Percentiles rank a stretch among this genome's conserved stretches.
These are phyloP conservation scores for Candida railenensis DNA, from an alignment of 805 yeast species.

Conservation along the genomic window DNA sequence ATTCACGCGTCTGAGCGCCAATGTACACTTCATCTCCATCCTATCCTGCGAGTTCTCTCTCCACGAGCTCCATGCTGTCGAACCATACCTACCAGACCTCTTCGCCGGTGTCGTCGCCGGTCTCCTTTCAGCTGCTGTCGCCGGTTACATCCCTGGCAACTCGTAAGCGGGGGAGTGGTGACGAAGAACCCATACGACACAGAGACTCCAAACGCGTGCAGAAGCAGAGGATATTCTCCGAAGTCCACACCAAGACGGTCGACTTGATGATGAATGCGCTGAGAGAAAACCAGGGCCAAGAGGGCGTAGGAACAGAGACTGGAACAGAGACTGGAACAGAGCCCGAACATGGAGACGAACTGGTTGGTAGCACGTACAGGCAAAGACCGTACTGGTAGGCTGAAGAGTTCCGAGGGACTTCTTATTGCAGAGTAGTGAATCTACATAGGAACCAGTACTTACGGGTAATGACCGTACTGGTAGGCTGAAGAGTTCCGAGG, in stretches of 20 bases:
- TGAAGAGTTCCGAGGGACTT: no score
- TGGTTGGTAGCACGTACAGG: not conserved
- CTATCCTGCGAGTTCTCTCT: no score
- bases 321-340: not conserved
- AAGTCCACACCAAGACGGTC: conserved; percentile 29
- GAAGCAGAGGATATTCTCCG: conserved; percentile 25
- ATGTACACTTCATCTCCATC: no score
- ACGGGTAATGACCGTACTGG: conserved; percentile 2
- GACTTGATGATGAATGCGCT: conserved; percentile 31
- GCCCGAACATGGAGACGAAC: not conserved
- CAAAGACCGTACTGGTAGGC: conserved; percentile 4
- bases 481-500: no score
- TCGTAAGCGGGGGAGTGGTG: not conserved
- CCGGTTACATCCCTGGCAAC: no score
- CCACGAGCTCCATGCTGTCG: no score
- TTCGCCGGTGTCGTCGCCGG: no score
- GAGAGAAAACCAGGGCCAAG: conserved; percentile 8
- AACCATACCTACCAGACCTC: no score
- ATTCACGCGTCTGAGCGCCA: no score
- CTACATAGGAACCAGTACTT: no score
- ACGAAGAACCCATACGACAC: conserved; percentile 2
- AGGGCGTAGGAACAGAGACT: not conserved
- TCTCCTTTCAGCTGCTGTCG: no score
- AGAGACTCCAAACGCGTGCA: conserved; percentile 20
- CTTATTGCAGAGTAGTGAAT: no score